These are phyloP conservation scores for Arxiozyma bovina DNA, from an alignment of 1,139 yeast genomes.

Conservation along the genomic window DNA sequence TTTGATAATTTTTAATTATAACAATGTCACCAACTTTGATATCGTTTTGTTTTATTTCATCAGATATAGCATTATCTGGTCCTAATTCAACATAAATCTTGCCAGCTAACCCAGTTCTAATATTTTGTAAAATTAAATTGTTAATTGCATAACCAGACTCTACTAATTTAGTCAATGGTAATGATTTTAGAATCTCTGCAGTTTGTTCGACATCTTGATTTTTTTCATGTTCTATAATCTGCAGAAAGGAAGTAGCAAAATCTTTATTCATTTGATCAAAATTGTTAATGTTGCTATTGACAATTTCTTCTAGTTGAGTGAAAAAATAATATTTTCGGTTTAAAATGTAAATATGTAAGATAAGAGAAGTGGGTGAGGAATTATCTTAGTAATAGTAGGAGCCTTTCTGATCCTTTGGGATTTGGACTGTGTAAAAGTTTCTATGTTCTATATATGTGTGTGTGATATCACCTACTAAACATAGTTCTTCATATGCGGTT, in stretches of 20 bases:
- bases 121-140: conserved; percentile 50
- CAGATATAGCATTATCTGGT: conserved; percentile 47
- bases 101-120: conserved; percentile 77
- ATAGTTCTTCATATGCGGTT: too few species aligned
- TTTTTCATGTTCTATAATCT: conserved; percentile 50
- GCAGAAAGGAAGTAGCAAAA: conserved; percentile 40
- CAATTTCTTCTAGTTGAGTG: background rate
- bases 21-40: conserved; percentile 77
- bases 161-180: conserved; percentile 59
- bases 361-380: background rate
- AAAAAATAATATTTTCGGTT: background rate
- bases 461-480: too few species aligned
- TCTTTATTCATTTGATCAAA: conserved; percentile 19
- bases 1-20: conserved; percentile 27
- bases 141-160: conserved; percentile 65
- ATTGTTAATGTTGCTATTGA: background rate
- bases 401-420: too few species aligned
- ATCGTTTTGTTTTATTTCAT: conserved; percentile 47
- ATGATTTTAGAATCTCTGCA: conserved; percentile 38
- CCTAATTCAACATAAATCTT: conserved; percentile 55
- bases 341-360: too few species aligned
- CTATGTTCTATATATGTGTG: too few species aligned
- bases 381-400: too few species aligned
- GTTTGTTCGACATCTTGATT: conserved; percentile 51
- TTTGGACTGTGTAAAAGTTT: too few species aligned